phyloP scores from a whole-genome alignment of 805 yeast genomes.

The Nakazawaea ernobii region DNA sequence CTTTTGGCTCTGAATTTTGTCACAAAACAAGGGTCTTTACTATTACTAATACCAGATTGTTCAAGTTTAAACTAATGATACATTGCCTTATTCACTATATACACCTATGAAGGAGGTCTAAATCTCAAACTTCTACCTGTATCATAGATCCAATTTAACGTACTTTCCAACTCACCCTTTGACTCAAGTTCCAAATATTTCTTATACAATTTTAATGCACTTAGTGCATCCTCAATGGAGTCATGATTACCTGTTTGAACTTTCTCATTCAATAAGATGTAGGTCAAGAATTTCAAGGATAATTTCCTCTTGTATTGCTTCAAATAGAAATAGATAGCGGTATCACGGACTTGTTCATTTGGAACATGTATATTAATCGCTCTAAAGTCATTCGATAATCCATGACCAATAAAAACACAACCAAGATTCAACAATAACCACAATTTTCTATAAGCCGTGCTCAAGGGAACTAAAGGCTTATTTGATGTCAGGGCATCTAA shows the following conservation, averaged over 20 bases:
- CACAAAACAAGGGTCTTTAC: too few species aligned
- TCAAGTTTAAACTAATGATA: background rate
- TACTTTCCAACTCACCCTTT: constrained; percentile 52
- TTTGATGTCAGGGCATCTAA: constrained; percentile 62
- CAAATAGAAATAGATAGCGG: constrained; percentile 72
- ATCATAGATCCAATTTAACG: constrained; percentile 60
- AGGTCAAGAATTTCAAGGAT: constrained; percentile 81
- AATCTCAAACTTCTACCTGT: constrained; percentile 60
- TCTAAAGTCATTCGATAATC: constrained; percentile 84
- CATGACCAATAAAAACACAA: constrained; percentile 93
- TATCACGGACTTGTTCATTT: constrained; percentile 77
- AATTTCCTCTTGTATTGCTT: constrained; percentile 71
- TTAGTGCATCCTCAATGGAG: constrained; percentile 91
- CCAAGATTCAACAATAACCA: constrained; percentile 90
- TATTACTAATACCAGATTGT: background rate
- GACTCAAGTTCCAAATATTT: constrained; percentile 60
- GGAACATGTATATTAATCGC: constrained; percentile 92
- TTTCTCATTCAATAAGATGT: constrained; percentile 62
- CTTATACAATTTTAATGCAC: constrained; percentile 75
- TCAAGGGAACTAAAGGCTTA: constrained; percentile 69
- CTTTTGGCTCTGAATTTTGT: background rate
- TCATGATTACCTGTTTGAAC: constrained; percentile 95
- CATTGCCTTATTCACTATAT: background rate
- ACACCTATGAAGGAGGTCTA: constrained; percentile 33
- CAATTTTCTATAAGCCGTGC: constrained; percentile 78